phyloP scores from a whole-genome alignment of 805 yeast genomes.

The Priceomyces melissophilus region DNA sequence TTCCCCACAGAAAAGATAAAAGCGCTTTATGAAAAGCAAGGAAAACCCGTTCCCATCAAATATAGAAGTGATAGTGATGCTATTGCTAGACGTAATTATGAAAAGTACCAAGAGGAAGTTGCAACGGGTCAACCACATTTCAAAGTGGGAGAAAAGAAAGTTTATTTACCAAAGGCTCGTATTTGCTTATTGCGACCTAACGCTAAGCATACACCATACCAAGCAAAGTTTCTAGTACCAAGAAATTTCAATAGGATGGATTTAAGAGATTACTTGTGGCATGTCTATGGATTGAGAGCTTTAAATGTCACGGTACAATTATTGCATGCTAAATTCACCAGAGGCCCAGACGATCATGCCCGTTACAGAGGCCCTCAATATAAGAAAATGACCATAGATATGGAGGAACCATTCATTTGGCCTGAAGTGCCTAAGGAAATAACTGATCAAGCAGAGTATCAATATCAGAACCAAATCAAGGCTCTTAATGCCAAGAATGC shows the following conservation, averaged over 20 bases:
- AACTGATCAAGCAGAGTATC: conserved; percentile 31
- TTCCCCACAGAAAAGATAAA: conserved; percentile 37
- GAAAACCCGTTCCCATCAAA: conserved; percentile 42
- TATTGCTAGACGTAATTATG: conserved; percentile 36
- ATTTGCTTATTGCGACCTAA: conserved; percentile 80
- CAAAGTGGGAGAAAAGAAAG: conserved; percentile 68
- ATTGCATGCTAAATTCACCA: conserved; percentile 63
- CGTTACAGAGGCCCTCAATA: conserved; percentile 76
- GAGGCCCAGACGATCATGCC: conserved; percentile 53
- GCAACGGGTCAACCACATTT: conserved; percentile 73
- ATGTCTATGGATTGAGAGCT: conserved; percentile 87
- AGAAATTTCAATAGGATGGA: conserved; percentile 90
- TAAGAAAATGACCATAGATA: conserved; percentile 95
- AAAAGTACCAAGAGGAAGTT: conserved; percentile 47
- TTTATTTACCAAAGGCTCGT: conserved; percentile 84
- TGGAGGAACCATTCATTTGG: conserved; percentile 95
- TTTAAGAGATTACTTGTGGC: conserved; percentile 87
- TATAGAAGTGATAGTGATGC: conserved; percentile 31
- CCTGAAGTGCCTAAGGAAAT: conserved; percentile 55
- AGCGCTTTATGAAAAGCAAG: conserved; percentile 30
- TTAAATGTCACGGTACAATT: conserved; percentile 84
- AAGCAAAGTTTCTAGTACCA: conserved; percentile 94
- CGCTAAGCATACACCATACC: conserved; percentile 96
- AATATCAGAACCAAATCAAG: conserved; percentile 45
- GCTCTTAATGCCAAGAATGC: conserved; percentile 50